Base-by-base conservation (phyloP, 1,284 basidiomycete genomes). In the Lignosus rhinocerotis region DNA sequence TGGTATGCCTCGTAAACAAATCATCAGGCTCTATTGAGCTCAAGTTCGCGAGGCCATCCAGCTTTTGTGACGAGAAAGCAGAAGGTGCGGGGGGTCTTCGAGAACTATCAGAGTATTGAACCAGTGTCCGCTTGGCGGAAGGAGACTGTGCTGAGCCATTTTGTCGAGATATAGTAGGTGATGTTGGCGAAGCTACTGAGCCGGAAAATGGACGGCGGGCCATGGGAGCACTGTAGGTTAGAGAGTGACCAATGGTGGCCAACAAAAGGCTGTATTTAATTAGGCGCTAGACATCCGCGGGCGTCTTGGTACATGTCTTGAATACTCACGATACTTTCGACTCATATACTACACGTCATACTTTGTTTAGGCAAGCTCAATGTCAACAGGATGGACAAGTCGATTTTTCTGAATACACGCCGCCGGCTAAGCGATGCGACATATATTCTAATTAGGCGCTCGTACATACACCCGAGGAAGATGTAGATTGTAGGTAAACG, bases 1-100 rank as follows among this genome's bases (percentile, higher is more conserved):
- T 83, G 1, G 90, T 86, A 67, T 88, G 77, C 65, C 83, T 84
- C 48, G 83, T 76, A 72, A 96, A 94, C 55, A 95, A 75, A 58
- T 93, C 90, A 71, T 96, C 93, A 0, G 93, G 88, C 66, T 91
- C 85, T 59, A 88, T 70, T 53, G 70, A 60, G 42, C 63, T 66
- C n/a, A 66, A 43, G 51, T 70, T 65, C 6, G 61, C n/a, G 2
- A 54, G 25, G 6, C 43, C 14, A 33, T 65, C 61, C 36, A 64
- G 48, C 38, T 64, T 67, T 32, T 61, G 66, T 32, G 59, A 68
- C 53, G 58, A 53, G 31, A 70, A 70, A 17, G 58, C 50, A 16
- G 64, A 56, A 43, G 67, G 68, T n/a, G 61, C 41, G 51, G 64
- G 44, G 38, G 65, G 61, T 12, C 59, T 55, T 38, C 62, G 57